Conservation (phyloP, 2,329 filamentous ascomycete genomes). For the Talaromyces albobiverticillius region DNA sequence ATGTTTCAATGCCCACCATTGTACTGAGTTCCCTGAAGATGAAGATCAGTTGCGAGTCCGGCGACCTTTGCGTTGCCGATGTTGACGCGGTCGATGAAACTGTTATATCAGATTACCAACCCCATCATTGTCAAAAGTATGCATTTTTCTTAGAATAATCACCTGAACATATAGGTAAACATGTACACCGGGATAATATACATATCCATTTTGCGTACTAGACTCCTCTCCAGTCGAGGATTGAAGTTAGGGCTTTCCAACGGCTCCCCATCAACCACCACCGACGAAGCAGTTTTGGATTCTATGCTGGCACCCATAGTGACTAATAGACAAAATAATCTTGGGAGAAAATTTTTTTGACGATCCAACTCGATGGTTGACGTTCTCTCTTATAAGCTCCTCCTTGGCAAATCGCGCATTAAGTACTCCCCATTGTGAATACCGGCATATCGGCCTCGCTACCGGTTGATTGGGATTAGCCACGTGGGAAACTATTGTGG, state of each 20-base stretch:
- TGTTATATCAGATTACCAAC: no score
- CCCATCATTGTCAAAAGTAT: no score
- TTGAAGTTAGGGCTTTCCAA: neutral
- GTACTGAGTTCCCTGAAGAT: conserved; percentile 64
- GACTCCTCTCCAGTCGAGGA: conserved; percentile 49
- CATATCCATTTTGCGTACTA: conserved; percentile 68
- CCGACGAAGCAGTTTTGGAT: neutral
- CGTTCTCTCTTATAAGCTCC: no score
- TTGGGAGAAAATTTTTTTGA: no score
- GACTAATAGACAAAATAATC: no score
- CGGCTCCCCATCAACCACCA: neutral
- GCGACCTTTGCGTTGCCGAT: conserved; percentile 72
- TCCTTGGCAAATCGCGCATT: no score
- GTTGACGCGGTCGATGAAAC: conserved; percentile 58
- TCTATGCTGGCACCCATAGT: neutral
- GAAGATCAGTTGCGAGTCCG: conserved; percentile 63
- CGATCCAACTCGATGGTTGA: no score
- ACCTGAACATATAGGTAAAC: conserved; percentile 62
- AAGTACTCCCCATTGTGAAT: no score
- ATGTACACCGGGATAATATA: conserved; percentile 71
- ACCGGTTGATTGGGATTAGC: no score
- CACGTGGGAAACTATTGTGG: no score
- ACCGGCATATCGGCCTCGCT: no score
- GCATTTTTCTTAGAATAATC: no score
- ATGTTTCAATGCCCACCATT: conserved; percentile 62